Conservation (phyloP, 176 grass and related monocot genomes). For the Juncus inflexus region DNA sequence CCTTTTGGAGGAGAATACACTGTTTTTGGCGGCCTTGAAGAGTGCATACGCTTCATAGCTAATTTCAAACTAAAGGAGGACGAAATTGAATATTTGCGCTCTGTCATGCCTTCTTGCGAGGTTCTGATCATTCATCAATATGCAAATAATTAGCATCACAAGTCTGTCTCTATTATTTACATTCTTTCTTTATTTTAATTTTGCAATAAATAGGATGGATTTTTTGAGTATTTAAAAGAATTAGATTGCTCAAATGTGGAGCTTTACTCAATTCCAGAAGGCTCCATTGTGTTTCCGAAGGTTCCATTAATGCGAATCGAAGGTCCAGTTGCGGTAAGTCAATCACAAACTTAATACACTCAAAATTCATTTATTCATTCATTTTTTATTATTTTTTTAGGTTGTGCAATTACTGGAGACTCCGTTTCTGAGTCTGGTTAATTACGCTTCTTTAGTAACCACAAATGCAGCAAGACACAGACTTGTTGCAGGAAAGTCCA, state of each 20-base stretch:
- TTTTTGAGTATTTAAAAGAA: slow-evolving; percentile 46
- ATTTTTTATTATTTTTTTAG: slow-evolving; percentile 26
- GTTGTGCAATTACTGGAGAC: slow-evolving; percentile 92
- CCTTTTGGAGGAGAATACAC: slow-evolving; percentile 48
- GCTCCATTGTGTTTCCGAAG: slow-evolving; percentile 52
- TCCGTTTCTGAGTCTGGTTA: slow-evolving; percentile 85
- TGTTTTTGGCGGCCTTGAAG: slow-evolving; percentile 47
- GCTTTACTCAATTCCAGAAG: slow-evolving; percentile 43
- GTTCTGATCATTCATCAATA: slow-evolving; percentile 21
- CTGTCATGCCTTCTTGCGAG: slow-evolving; percentile 47
- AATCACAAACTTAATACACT: neutral
- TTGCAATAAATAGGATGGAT: slow-evolving; percentile 32
- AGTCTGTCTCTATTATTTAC: no score
- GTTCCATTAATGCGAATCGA: slow-evolving; percentile 50
- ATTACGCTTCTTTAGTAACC: slow-evolving; percentile 93
- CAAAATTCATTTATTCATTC: neutral
- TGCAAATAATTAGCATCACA: neutral
- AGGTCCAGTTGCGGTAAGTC: slow-evolving; percentile 37
- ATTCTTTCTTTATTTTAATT: neutral
- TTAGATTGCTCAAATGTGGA: slow-evolving; percentile 46
- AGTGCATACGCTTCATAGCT: slow-evolving; percentile 46
- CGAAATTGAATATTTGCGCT: slow-evolving; percentile 38
- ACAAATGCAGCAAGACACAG: slow-evolving; percentile 93
- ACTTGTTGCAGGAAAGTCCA: slow-evolving; percentile 80
- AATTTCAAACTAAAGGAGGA: slow-evolving; percentile 42